Evolutionary conservation across 208 protist species (phyloP), one percentile per base, ranked within the genome.

Genomic region (Leishmania tropica): DNA sequence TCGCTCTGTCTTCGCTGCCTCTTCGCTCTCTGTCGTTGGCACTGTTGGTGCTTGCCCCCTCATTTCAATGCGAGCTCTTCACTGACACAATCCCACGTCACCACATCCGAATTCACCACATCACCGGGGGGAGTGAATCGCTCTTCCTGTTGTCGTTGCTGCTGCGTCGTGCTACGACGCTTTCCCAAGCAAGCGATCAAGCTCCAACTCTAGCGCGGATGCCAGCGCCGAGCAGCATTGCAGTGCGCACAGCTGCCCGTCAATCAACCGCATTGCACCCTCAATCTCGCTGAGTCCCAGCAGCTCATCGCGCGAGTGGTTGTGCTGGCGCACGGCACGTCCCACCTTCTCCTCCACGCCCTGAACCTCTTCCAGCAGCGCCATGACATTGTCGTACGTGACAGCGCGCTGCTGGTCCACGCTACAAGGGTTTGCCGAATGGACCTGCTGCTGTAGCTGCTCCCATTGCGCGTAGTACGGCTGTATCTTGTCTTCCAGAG

Each of bases 311-410:
- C 88, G 82, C 7, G 88, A 85, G 40, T 81, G 83, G 51, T 94
- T 94, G 76, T 96, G 93, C 78, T 92, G 90, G 31, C 79, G 81
- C 13, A 96, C 89, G 35, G 85, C 87, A 45, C 85, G 80, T 1
- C 78, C 71, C 17, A 94, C 83, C 54, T 90, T 85, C 74, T 94
- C 84, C 83, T 89, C 81, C 56, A 96, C 74, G 13, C 81, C 79
- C 65, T 92, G 87, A 45, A 95, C 89, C 80, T 94, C 90, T 73
- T 95, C 90, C 76, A 93, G 88, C 17, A 96, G 88, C 24, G 85
- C 80, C 76, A 96, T 89, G 11, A 90, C 91, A 54, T 78, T 82
- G 28, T 87, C 85, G 75, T 95, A 95, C 6, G 87, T 88, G 10
- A 67, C 77, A 40, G 83, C 86, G 56, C 93, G 87, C 51, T 78